Evolutionary conservation across 2,329 filamentous ascomycete genomes (phyloP), one percentile per base, ranked within the genome.

Genomic region (Balansia obtecta): DNA sequence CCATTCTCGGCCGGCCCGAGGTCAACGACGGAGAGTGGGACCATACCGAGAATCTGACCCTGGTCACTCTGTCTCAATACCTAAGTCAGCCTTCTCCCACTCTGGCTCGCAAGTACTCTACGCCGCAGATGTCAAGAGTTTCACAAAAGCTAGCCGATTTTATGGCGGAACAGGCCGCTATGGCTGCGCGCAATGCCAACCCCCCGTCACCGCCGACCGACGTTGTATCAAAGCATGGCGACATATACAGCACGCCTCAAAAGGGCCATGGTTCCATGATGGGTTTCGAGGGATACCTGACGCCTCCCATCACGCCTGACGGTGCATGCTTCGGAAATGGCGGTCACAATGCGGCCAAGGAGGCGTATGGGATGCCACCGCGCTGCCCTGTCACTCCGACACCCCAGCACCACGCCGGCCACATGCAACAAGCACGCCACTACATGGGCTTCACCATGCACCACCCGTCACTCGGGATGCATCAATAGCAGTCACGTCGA

Each of bases 271-370:
- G 81, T 56, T 72, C 77, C 48, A 68, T 71, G n/a, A 70, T 78
- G 48, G 76, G 82, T 55, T 79, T 82, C 38, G 78, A 88, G 57
- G 88, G 87, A 52, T 89, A 89, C 67, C 77, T 90, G 57, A 93
- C 88, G 15, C 88, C 88, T 27, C 88, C 88, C 1, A 91, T 93
- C 63, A 93, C 88, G 0, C 88, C 88, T 4, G 87, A 91, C 54
- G 79, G 80, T 8, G 73, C 77, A 48, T 73, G 71, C 57, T 81
- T 81, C 49, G 70, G 65, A 32, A 67, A 68, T 46, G 52, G 32
- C 32, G 46, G 30, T 43, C 51, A 50, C 27, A 65, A 69, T 45
- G 65, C 68, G 59, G 63, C 66, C 46, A 75, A 75, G 60, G 75
- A 77, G 47, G 62, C 58, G 3, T 75, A 76, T 56, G 64, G 68